These are phyloP conservation scores for Bretschneidera sinensis DNA, from an alignment of 345 rosid species.

Conservation along the genomic window DNA sequence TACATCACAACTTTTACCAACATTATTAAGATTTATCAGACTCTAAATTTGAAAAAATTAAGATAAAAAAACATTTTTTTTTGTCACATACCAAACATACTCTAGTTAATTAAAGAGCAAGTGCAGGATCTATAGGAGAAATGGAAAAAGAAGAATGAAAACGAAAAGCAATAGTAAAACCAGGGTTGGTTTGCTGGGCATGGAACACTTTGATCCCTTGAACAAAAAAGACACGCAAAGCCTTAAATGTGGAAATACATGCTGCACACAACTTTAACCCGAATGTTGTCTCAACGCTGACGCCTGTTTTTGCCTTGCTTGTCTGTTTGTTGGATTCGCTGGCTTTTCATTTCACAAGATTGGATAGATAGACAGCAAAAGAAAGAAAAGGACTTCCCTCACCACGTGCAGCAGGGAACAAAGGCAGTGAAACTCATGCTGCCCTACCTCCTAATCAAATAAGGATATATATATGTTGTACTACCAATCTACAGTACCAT, in stretches of 20 bases:
- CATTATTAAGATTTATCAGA: no score
- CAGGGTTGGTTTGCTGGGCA: not conserved
- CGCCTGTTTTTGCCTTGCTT: constrained; percentile 24
- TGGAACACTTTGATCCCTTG: constrained; percentile 13
- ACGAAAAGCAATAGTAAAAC: not conserved
- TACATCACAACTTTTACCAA: no score
- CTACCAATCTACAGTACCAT: no score
- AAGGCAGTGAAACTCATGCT: constrained; percentile 8
- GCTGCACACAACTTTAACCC: constrained; percentile 12
- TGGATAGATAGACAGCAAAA: constrained; percentile 11
- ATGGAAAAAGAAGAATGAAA: not conserved
- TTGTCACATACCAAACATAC: no score
- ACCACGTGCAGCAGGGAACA: constrained; percentile 17
- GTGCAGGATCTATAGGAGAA: no score
- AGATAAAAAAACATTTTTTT: no score
- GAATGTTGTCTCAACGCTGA: not conserved
- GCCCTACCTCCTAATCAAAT: no score
- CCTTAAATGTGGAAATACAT: constrained; percentile 29
- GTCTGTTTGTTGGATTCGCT: constrained; percentile 28
- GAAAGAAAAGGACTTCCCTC: constrained; percentile 2
- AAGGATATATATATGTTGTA: no score
- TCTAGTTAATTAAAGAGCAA: no score
- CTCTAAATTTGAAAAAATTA: no score
- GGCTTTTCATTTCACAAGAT: constrained; percentile 20
- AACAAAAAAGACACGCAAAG: constrained; percentile 27